Conservation (phyloP, 1,284 basidiomycete species). For the Xanthoconium separans region DNA sequence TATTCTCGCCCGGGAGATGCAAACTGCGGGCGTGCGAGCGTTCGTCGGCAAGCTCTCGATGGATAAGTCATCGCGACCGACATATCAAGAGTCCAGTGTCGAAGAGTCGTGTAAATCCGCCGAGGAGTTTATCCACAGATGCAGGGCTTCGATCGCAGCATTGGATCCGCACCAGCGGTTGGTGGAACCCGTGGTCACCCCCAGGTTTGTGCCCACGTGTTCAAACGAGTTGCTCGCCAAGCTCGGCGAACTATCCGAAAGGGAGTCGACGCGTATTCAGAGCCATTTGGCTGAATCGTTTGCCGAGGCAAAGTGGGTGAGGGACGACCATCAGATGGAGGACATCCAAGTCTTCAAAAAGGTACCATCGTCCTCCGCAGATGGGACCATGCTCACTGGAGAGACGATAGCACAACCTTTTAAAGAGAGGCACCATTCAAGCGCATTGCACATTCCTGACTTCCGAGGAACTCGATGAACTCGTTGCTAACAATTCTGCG, state of each 20-base stretch:
- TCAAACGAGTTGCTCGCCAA: constrained; percentile 63
- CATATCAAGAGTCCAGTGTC: constrained; percentile 66
- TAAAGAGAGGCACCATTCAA: constrained; percentile 68
- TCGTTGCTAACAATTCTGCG: constrained; percentile 54
- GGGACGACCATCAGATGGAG: constrained; percentile 53
- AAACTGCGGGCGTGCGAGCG: constrained; percentile 67
- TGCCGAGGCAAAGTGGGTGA: constrained; percentile 73
- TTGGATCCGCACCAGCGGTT: constrained; percentile 49
- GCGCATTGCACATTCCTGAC: constrained; percentile 83
- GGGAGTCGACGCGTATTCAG: constrained; percentile 54
- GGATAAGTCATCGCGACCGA: constrained; percentile 72
- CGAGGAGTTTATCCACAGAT: constrained; percentile 53
- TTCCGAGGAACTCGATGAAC: constrained; percentile 46
- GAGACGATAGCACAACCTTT: constrained; percentile 48
- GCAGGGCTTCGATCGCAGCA: constrained; percentile 41
- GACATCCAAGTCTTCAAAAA: constrained; percentile 75
- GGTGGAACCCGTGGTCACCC: constrained; percentile 78
- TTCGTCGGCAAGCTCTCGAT: constrained; percentile 86
- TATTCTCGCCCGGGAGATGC: constrained; percentile 73
- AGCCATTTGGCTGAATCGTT: constrained; percentile 77
- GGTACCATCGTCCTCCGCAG: constrained; percentile 37
- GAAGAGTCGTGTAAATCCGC: constrained; percentile 51
- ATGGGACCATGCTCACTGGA: constrained; percentile 2
- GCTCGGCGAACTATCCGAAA: constrained; percentile 51
- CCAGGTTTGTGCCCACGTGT: constrained; percentile 81